phyloP scores from a whole-genome alignment of 129 eudicot species.

The Artemisia annua region DNA sequence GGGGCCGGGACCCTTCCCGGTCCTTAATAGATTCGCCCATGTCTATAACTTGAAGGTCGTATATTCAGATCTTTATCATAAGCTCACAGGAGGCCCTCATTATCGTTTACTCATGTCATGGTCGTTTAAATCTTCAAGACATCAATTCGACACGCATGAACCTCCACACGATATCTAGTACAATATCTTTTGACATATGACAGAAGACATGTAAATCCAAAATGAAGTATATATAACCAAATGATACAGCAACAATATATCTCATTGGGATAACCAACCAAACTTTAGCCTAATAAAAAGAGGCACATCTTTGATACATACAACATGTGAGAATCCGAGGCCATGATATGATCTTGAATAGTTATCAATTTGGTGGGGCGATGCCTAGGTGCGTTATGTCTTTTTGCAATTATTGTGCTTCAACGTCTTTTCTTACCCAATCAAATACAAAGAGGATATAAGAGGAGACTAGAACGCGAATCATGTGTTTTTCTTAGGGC shows the following conservation, averaged over 20 bases:
- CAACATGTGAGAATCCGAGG: constrained; percentile 25
- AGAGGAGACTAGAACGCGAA: not conserved
- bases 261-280: constrained; percentile 25
- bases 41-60: no score
- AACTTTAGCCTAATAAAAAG: constrained; percentile 25
- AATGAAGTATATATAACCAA: not conserved
- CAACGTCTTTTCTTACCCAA: not conserved
- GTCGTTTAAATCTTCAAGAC: not conserved
- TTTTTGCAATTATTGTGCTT: constrained; percentile 13
- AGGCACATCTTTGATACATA: constrained; percentile 25
- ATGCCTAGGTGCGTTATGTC: constrained; percentile 6
- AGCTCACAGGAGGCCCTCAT: not conserved
- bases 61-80: not conserved
- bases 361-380: constrained; percentile 24
- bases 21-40: no score
- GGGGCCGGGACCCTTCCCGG: no score
- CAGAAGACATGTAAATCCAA: constrained; percentile 14
- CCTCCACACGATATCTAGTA: constrained; percentile 9
- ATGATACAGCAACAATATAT: constrained; percentile 30
- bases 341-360: constrained; percentile 14
- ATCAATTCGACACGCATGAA: not conserved
- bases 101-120: not conserved
- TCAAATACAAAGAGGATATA: constrained; percentile 7
- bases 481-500: not conserved
- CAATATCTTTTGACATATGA: constrained; percentile 11